A percentile compares a stretch with the other conserved stretches of the same genome.
Conservation (phyloP, 495 filamentous ascomycete species). For the Tuber borchii region DNA sequence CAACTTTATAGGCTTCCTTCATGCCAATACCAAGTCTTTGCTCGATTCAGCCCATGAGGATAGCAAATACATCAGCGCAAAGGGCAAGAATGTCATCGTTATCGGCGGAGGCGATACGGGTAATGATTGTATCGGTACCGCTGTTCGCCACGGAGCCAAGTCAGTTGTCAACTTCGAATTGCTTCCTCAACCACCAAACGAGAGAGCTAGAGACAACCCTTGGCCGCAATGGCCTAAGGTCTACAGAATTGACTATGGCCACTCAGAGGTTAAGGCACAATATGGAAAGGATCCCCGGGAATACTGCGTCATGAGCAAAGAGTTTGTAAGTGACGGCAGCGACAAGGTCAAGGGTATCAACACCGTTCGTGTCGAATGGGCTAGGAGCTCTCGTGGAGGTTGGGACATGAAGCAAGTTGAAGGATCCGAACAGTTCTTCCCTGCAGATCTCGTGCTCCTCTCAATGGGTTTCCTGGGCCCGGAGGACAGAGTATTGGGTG, state of each 20-base stretch:
- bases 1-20: slow-evolving; percentile 63
- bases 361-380: slow-evolving; percentile 95
- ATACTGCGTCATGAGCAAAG: slow-evolving; percentile 98
- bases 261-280: slow-evolving; percentile 93
- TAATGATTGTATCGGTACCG: slow-evolving; percentile 98
- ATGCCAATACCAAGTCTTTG: slow-evolving; percentile 96
- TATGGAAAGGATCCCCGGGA: slow-evolving; percentile 96
- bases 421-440: slow-evolving; percentile 93
- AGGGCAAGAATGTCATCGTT: slow-evolving; percentile 93
- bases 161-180: slow-evolving; percentile 97
- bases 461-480: slow-evolving; percentile 99
- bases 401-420: slow-evolving; percentile 99
- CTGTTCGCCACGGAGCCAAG: slow-evolving; percentile 94
- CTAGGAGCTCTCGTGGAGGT: slow-evolving; percentile 76
- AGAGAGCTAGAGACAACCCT: slow-evolving; percentile 94
- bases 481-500: slow-evolving; percentile 80
- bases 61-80: slow-evolving; percentile 87
- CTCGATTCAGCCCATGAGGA: slow-evolving; percentile 87
- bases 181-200: slow-evolving; percentile 84
- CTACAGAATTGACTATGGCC: slow-evolving; percentile 96
- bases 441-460: slow-evolving; percentile 88
- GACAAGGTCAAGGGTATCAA: slow-evolving; percentile 96
- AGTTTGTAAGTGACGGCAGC: slow-evolving; percentile 87
- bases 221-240: slow-evolving; percentile 99
- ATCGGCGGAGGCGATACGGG: slow-evolving; percentile 98